phyloP scores from a whole-genome alignment of 2,329 filamentous ascomycete genomes.

The Elsinoe australis region DNA sequence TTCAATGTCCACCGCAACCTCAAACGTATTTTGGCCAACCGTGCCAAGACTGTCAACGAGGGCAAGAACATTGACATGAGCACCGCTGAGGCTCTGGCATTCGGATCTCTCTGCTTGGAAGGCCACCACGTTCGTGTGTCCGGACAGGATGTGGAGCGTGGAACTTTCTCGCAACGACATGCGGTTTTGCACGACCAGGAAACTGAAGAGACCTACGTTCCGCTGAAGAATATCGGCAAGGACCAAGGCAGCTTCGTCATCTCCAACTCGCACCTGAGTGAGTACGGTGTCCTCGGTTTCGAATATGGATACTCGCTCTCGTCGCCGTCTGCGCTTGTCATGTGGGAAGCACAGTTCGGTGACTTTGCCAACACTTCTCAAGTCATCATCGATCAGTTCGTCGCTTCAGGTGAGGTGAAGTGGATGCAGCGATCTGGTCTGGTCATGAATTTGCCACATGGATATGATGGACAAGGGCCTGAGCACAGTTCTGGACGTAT shows the following conservation, averaged over 20 bases:
- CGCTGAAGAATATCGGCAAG: constrained; percentile 78
- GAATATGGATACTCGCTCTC: constrained; percentile 98
- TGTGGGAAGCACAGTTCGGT: constrained; percentile 99
- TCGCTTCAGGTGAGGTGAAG: constrained; percentile 94
- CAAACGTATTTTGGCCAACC: constrained; percentile 84
- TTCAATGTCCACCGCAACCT: constrained; percentile 92
- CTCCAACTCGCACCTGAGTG: constrained; percentile 82
- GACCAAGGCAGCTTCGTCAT: constrained; percentile 96
- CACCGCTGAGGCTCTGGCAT: constrained; percentile 90
- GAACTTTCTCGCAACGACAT: constrained; percentile 97
- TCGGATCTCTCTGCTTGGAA: constrained; percentile 82
- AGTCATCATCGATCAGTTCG: constrained; percentile 98
- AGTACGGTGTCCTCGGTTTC: constrained; percentile 75
- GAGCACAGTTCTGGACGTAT: constrained; percentile 97
- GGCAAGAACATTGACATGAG: constrained; percentile 97
- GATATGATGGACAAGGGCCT: constrained; percentile 95
- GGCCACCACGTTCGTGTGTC: constrained; percentile 96
- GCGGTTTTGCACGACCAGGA: constrained; percentile 97
- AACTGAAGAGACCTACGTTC: constrained; percentile 85
- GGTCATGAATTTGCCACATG: constrained; percentile 92
- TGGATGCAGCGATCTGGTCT: constrained; percentile 98
- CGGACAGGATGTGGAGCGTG: constrained; percentile 97
- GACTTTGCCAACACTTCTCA: constrained; percentile 99
- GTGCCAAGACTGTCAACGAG: constrained; percentile 85
- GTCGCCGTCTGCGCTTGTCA: constrained; percentile 91